Percentiles rank a stretch among this genome's conserved stretches.
Evolutionary conservation across 495 filamentous ascomycete genomes (phyloP).

Genomic region (Hypoxylon subgilvum): DNA sequence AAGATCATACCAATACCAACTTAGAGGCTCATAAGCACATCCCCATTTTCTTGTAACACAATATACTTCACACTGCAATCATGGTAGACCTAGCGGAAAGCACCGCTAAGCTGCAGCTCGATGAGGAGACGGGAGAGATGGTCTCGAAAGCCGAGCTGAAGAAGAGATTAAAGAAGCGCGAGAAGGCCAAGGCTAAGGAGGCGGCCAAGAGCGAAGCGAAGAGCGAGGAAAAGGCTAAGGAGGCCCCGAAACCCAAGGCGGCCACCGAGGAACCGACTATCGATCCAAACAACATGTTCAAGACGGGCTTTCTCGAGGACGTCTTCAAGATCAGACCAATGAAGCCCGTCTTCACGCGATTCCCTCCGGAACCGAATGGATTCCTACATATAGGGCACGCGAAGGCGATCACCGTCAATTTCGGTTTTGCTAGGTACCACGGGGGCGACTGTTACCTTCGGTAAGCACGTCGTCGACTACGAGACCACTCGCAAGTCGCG

Average conservation of each 20-base stretch:
- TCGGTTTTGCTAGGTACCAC: constrained; percentile 89
- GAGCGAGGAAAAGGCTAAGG: constrained; percentile 47
- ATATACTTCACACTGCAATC: constrained; percentile 5
- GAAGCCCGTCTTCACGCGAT: constrained; percentile 74
- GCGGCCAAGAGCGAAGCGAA: constrained; percentile 32
- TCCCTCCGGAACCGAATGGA: constrained; percentile 88
- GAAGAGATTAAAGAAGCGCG: constrained; percentile 66
- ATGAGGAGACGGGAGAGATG: constrained; percentile 71
- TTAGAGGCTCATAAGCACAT: neutral
- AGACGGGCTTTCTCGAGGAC: constrained; percentile 78
- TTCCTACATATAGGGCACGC: constrained; percentile 87
- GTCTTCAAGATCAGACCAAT: constrained; percentile 79
- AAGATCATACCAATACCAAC: neutral
- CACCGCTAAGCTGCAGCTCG: constrained; percentile 64
- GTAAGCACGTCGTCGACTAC: constrained; percentile 21
- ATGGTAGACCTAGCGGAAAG: constrained; percentile 65
- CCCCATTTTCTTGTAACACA: neutral
- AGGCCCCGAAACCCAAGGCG: constrained; percentile 46
- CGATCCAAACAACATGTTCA: constrained; percentile 80
- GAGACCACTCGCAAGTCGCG: constrained; percentile 28
- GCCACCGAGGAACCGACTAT: constrained; percentile 54
- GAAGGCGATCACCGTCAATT: constrained; percentile 97
- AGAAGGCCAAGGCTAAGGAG: constrained; percentile 54
- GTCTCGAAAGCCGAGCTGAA: constrained; percentile 70
- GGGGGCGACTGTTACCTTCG: constrained; percentile 67